Evolutionary conservation across 345 rosid genomes (phyloP).

Genomic region (Clarkia xantiana): DNA sequence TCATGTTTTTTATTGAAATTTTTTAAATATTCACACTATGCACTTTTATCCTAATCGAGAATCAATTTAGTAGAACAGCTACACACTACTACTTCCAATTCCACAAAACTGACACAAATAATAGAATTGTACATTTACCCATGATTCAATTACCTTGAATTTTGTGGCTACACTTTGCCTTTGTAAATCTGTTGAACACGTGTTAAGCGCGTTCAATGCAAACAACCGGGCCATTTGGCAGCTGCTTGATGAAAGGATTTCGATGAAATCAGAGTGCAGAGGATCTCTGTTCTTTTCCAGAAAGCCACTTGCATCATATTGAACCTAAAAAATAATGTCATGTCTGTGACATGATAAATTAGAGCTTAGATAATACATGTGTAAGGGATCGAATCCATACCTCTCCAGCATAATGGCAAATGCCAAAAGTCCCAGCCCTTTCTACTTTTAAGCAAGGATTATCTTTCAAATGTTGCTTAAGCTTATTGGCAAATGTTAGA

Average conservation of each 20-base stretch:
- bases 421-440: slow-evolving; percentile 67
- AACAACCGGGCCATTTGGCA: slow-evolving; percentile 37
- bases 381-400: slow-evolving; percentile 23
- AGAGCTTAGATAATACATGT: too few species aligned
- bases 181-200: slow-evolving; percentile 24
- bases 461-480: slow-evolving; percentile 59
- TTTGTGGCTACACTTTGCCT: slow-evolving; percentile 62
- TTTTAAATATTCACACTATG: too few species aligned
- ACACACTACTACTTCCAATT: too few species aligned
- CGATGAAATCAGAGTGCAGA: slow-evolving; percentile 39
- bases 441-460: slow-evolving; percentile 73
- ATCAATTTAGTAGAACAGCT: too few species aligned
- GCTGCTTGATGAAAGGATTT: slow-evolving; percentile 55
- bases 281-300: slow-evolving; percentile 92
- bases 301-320: slow-evolving; percentile 79
- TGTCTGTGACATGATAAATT: too few species aligned
- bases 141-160: slow-evolving; percentile 47
- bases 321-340: slow-evolving; percentile 25
- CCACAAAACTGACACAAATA: too few species aligned
- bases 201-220: slow-evolving; percentile 27
- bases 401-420: slow-evolving; percentile 92
- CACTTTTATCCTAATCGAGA: too few species aligned
- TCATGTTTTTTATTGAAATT: too few species aligned
- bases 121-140: too few species aligned
- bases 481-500: slow-evolving; percentile 76